Evolutionary conservation across 768 basidiomycete genomes (phyloP).

Genomic region (Suillus americanus): DNA sequence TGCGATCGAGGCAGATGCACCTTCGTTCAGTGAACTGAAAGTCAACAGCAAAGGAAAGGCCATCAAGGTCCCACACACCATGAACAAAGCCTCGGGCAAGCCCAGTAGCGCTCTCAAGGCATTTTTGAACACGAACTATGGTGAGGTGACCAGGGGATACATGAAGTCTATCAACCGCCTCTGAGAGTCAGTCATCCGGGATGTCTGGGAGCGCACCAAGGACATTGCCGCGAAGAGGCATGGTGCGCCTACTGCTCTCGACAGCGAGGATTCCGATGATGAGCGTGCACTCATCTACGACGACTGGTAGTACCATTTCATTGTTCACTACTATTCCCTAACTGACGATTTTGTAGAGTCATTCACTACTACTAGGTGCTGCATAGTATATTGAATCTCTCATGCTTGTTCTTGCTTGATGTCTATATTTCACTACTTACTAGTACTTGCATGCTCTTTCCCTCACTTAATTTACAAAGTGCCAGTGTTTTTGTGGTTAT

Average conservation of each 20-base stretch:
- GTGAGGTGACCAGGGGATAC: background rate
- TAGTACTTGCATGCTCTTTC: too few relatives aligned
- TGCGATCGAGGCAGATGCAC: background rate
- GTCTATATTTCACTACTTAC: too few relatives aligned
- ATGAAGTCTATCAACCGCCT: background rate
- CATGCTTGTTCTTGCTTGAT: too few relatives aligned
- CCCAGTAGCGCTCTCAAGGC: background rate
- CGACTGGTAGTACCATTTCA: background rate
- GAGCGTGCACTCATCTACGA: background rate
- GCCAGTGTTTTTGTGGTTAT: too few relatives aligned
- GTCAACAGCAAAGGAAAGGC: background rate
- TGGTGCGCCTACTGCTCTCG: background rate
- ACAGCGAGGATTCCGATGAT: background rate
- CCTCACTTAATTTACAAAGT: too few relatives aligned
- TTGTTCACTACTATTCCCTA: background rate
- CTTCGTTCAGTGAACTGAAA: background rate
- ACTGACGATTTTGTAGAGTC: background rate
- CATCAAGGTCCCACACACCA: background rate
- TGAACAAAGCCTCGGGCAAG: background rate
- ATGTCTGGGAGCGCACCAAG: background rate
- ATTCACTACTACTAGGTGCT: too few relatives aligned
- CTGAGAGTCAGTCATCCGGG: background rate
- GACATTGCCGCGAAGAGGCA: background rate
- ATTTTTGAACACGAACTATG: background rate
- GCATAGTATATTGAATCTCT: too few relatives aligned